These are phyloP conservation scores for Houttuynia cordata DNA, from an alignment of 164 flowering plant genomes.

Conservation along the genomic window DNA sequence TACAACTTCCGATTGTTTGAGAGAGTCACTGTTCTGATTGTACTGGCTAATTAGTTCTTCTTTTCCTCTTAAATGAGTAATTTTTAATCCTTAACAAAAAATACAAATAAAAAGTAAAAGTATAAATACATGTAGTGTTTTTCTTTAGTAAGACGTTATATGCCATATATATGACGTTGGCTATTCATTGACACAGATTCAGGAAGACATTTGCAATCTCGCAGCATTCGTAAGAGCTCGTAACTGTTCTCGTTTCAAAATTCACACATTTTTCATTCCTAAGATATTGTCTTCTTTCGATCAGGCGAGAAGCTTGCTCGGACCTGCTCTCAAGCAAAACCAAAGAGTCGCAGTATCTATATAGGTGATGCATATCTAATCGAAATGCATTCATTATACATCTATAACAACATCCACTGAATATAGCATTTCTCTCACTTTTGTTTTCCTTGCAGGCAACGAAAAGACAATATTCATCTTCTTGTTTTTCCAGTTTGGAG, in stretches of 20 bases:
- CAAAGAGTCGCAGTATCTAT: conserved; percentile 37
- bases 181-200: background rate
- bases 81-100: too few relatives aligned
- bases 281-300: background rate
- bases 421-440: too few relatives aligned
- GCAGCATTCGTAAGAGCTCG: background rate
- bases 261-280: background rate
- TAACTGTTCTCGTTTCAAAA: background rate
- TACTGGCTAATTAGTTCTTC: background rate
- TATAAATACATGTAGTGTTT: too few relatives aligned
- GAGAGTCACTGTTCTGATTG: background rate
- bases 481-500: conserved; percentile 45
- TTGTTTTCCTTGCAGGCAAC: conserved; percentile 26
- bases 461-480: conserved; percentile 47
- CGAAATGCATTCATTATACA: too few relatives aligned
- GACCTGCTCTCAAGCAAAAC: conserved; percentile 48
- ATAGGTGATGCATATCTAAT: conserved; percentile 26
- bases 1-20: too few relatives aligned
- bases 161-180: background rate
- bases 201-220: background rate
- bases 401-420: too few relatives aligned
- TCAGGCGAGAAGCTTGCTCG: conserved; percentile 59
- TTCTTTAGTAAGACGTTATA: too few relatives aligned
- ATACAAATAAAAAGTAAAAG: too few relatives aligned
- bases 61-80: background rate